phyloP scores from a whole-genome alignment of 2,329 filamentous ascomycete genomes.

The Botrytis medusae region DNA sequence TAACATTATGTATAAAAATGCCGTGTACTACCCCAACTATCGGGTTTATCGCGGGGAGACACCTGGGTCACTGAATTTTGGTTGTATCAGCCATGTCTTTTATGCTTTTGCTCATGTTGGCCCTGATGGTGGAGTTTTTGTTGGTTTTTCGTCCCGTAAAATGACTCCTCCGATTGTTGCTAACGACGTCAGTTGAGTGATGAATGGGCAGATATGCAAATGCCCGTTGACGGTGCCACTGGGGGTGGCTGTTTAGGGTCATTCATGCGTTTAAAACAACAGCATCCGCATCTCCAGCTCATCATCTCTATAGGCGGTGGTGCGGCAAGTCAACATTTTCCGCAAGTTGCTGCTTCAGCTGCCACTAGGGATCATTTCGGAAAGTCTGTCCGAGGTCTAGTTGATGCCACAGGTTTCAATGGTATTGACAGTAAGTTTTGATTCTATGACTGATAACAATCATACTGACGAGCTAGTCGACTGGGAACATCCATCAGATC shows the following conservation, averaged over 20 bases:
- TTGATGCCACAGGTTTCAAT: slow-evolving; percentile 70
- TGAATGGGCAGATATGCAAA: slow-evolving; percentile 72
- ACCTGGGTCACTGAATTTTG: slow-evolving; percentile 71
- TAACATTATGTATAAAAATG: slow-evolving; percentile 64
- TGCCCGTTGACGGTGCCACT: slow-evolving; percentile 68
- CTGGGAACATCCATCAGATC: slow-evolving; percentile 73
- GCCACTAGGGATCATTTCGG: slow-evolving; percentile 68
- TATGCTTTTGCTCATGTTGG: slow-evolving; percentile 79
- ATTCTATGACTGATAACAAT: background rate
- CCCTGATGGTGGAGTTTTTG: slow-evolving; percentile 71
- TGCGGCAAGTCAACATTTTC: slow-evolving; percentile 64
- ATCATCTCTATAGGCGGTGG: slow-evolving; percentile 75
- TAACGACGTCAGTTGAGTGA: slow-evolving; percentile 63
- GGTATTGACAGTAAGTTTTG: slow-evolving; percentile 69
- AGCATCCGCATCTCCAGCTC: slow-evolving; percentile 70
- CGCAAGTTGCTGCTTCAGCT: slow-evolving; percentile 62
- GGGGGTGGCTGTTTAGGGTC: slow-evolving; percentile 65
- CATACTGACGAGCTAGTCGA: slow-evolving; percentile 56
- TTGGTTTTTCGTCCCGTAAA: slow-evolving; percentile 47
- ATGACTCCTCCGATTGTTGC: slow-evolving; percentile 1
- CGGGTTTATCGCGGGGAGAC: slow-evolving; percentile 71
- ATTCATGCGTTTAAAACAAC: slow-evolving; percentile 69
- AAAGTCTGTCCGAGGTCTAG: slow-evolving; percentile 62
- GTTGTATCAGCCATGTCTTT: slow-evolving; percentile 77
- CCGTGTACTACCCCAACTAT: slow-evolving; percentile 82